phyloP scores from a whole-genome alignment of 306 rosid genomes.

The Comarum palustre region DNA sequence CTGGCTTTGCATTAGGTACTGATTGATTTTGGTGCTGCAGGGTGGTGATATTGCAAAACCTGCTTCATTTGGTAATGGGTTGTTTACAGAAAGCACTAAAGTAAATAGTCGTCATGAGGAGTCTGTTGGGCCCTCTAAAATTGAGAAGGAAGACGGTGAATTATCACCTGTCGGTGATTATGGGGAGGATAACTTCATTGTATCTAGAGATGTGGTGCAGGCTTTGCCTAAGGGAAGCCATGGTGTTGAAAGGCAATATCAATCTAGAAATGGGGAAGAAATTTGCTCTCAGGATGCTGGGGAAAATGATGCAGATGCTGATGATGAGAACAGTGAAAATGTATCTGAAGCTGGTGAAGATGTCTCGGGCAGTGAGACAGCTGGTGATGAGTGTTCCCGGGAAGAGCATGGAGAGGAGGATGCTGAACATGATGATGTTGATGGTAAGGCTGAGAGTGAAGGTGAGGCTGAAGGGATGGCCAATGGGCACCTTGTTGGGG shows the following conservation, averaged over 20 bases:
- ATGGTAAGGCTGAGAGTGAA: slow-evolving; percentile 95
- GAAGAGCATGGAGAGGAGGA: slow-evolving; percentile 82
- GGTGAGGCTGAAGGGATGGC: slow-evolving; percentile 86
- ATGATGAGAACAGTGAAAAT: slow-evolving; percentile 90
- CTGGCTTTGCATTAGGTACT: not conserved
- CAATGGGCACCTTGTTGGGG: slow-evolving; percentile 63
- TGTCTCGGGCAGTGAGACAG: slow-evolving; percentile 89
- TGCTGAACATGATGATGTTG: slow-evolving; percentile 66
- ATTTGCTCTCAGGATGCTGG: slow-evolving; percentile 49
- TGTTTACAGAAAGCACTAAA: slow-evolving; percentile 44
- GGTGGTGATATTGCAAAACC: slow-evolving; percentile 40
- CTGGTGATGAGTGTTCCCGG: slow-evolving; percentile 79
- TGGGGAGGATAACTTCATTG: slow-evolving; percentile 81
- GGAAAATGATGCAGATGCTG: slow-evolving; percentile 86
- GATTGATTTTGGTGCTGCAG: slow-evolving; percentile 46
- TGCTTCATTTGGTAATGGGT: slow-evolving; percentile 47
- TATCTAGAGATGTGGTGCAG: slow-evolving; percentile 47
- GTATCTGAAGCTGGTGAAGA: slow-evolving; percentile 89
- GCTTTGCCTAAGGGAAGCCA: slow-evolving; percentile 45
- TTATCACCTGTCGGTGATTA: slow-evolving; percentile 80
- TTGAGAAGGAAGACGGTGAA: slow-evolving; percentile 98
- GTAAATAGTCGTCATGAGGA: slow-evolving; percentile 50
- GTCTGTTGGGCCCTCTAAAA: slow-evolving; percentile 53
- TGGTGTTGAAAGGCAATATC: slow-evolving; percentile 46
- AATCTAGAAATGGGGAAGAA: slow-evolving; percentile 51